Percentiles rank a stretch among this genome's conserved stretches.
Conservation (phyloP, 2,329 filamentous ascomycete genomes). For the Hypoxylon sp. region DNA sequence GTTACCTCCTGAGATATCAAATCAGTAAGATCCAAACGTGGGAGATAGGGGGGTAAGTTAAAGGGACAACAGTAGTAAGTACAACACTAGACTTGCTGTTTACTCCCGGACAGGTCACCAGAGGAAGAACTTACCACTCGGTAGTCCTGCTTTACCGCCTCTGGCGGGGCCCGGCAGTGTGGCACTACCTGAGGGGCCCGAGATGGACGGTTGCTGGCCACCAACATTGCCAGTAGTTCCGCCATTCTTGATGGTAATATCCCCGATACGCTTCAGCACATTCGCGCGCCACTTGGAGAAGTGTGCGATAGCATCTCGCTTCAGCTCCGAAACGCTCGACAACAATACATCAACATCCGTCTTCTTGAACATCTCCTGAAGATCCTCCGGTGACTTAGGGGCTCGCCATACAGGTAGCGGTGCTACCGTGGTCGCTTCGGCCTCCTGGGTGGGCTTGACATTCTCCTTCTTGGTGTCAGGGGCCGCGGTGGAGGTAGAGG, state of each 20-base stretch:
- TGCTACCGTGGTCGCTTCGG: not conserved
- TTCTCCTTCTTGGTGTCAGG: constrained; percentile 47
- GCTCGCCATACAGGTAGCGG: constrained; percentile 45
- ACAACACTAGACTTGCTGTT: constrained; percentile 30
- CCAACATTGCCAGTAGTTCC: constrained; percentile 48
- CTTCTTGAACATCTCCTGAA: constrained; percentile 55
- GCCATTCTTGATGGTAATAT: constrained; percentile 71
- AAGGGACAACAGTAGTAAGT: constrained; percentile 17
- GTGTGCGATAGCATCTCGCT: constrained; percentile 76
- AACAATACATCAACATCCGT: constrained; percentile 55
- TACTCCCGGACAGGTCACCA: constrained; percentile 31
- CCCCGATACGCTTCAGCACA: constrained; percentile 78
- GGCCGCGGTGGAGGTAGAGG: not conserved
- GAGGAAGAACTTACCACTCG: constrained; percentile 57
- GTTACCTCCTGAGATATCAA: constrained; percentile 51
- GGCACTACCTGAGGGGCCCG: constrained; percentile 51
- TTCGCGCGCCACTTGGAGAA: constrained; percentile 86
- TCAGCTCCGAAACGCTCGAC: constrained; percentile 72
- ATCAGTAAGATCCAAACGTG: constrained; percentile 25
- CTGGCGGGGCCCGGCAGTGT: constrained; percentile 56
- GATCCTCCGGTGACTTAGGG: constrained; percentile 53
- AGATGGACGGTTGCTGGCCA: constrained; percentile 40
- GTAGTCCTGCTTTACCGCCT: constrained; percentile 52
- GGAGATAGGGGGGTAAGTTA: not conserved
- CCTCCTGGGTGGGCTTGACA: constrained; percentile 1